Base-by-base conservation (phyloP, 805 yeast genomes). In the Yarrowia yakushimensis region DNA sequence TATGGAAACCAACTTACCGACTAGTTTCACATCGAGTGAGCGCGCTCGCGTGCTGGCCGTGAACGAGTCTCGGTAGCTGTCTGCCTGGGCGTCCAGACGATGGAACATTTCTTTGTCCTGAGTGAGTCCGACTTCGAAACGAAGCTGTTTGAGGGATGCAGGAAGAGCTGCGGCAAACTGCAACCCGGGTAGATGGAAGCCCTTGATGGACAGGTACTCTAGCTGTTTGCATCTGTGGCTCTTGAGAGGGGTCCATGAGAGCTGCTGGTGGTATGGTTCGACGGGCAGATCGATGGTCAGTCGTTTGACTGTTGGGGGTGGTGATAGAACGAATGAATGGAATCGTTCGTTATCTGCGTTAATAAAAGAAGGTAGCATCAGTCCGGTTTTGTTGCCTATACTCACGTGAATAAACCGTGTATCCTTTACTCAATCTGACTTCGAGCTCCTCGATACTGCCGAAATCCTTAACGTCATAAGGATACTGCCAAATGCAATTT, bases 401-500 rank as follows among this genome's bases (percentile, higher is more conserved):
- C 39, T 43, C 57, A 28, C 66, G 66, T 17, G 62, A 65, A 33
- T 36, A 63, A 11, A 66, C 67, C 12, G 66, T 60, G 31, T 65
- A 65, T 6, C 48, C 61, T 28, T 39, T 55, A 11, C 39, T 55
- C 17, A 55, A 13, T 6, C 30, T 45, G 13, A 65, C 60, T 10
- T 45, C 48, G 12, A 65, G 46, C 33, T 60, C 60, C 23, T 50
- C 41, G 10, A 65, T 63, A 5, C 67, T 60, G 12, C 67, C 67
- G 30, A 65, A 52, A 25, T 65, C 66, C 42, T 54, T 48, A 4
- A 65, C 37, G n/a, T 63, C 64, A 27, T 39, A 57, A 25, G 68
- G 67, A 52, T 65, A 65, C 30, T 46, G 59, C 68, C 67, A 65
- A 11, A 65, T 65, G 48, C 67, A 65, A 36, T 65, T 65, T 36